Percentiles rank a stretch among this genome's conserved stretches.
phyloP scores from a whole-genome alignment of 495 filamentous ascomycete species.

The Neurospora sp. region DNA sequence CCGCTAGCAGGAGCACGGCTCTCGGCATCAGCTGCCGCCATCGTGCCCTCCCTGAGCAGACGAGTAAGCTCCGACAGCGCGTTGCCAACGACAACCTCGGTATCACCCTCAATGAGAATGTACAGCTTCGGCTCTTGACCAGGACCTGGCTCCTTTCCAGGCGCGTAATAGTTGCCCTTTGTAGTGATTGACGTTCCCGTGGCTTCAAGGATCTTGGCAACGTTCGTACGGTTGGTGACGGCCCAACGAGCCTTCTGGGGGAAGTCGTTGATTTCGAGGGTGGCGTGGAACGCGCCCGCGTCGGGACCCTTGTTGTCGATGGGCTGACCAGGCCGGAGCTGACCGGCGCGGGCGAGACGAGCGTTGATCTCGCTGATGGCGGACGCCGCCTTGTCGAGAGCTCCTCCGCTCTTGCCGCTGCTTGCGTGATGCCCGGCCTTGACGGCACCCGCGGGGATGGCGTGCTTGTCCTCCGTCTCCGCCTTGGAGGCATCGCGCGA shows the following conservation, averaged over 20 bases:
- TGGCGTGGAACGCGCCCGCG: slow-evolving; percentile 94
- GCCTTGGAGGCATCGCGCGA: slow-evolving; percentile 31
- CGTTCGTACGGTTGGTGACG: slow-evolving; percentile 97
- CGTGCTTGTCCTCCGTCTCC: slow-evolving; percentile 36
- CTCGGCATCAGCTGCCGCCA: slow-evolving; percentile 80
- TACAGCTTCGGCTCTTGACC: slow-evolving; percentile 83
- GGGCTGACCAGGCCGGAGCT: slow-evolving; percentile 81
- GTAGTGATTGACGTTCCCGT: slow-evolving; percentile 96
- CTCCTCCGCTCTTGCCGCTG: slow-evolving; percentile 46
- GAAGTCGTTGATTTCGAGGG: slow-evolving; percentile 98
- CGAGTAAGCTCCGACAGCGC: slow-evolving; percentile 88
- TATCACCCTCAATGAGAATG: slow-evolving; percentile 95
- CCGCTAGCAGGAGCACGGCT: slow-evolving; percentile 69
- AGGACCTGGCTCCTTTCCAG: slow-evolving; percentile 67
- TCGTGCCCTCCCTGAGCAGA: slow-evolving; percentile 81
- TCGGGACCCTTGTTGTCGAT: slow-evolving; percentile 99
- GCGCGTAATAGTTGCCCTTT: slow-evolving; percentile 81
- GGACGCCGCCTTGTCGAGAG: slow-evolving; percentile 72
- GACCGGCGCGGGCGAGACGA: slow-evolving; percentile 74
- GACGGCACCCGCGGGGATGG: slow-evolving; percentile 51
- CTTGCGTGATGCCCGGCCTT: slow-evolving; percentile 36
- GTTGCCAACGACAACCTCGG: slow-evolving; percentile 80
- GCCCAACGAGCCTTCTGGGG: slow-evolving; percentile 98
- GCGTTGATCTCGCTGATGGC: slow-evolving; percentile 81
- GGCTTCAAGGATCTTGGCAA: slow-evolving; percentile 93